Conservation (phyloP, 129 eudicot genomes). For the Rutidosis leptorrhynchoides region DNA sequence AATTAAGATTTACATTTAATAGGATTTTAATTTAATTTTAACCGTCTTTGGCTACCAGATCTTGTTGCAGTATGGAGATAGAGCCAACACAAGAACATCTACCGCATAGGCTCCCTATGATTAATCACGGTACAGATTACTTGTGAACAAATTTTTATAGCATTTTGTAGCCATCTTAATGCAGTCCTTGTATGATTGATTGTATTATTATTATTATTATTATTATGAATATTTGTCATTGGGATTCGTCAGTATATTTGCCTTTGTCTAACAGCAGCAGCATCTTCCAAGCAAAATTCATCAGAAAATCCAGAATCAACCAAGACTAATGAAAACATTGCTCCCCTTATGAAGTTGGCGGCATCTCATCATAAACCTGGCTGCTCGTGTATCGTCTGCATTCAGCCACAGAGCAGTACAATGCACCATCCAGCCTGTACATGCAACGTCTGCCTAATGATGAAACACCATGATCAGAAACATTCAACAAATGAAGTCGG, state of each 20-base stretch:
- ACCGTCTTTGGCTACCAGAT: conserved; percentile 34
- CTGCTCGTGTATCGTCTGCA: conserved; percentile 70
- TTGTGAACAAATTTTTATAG: conserved; percentile 15
- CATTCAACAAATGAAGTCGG: conserved; percentile 7
- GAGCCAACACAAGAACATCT: conserved; percentile 48
- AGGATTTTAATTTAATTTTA: too few species aligned
- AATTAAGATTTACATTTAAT: not conserved
- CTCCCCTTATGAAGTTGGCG: not conserved
- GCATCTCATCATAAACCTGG: conserved; percentile 31
- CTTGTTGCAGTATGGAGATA: conserved; percentile 43
- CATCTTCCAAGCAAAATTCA: not conserved
- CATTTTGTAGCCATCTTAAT: not conserved
- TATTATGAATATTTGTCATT: not conserved
- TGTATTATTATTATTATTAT: too few species aligned
- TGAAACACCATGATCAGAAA: conserved; percentile 43
- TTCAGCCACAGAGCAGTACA: conserved; percentile 58
- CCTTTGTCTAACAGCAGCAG: not conserved
- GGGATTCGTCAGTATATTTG: not conserved
- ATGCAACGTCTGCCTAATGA: conserved; percentile 48
- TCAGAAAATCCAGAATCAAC: not conserved
- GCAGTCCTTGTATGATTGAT: conserved; percentile 11
- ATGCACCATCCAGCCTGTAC: conserved; percentile 52
- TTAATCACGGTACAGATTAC: conserved; percentile 39
- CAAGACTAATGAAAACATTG: not conserved
- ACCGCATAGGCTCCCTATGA: conserved; percentile 35